Evolutionary conservation across 345 rosid species (phyloP).

Genomic region (Conringia planisiliqua): DNA sequence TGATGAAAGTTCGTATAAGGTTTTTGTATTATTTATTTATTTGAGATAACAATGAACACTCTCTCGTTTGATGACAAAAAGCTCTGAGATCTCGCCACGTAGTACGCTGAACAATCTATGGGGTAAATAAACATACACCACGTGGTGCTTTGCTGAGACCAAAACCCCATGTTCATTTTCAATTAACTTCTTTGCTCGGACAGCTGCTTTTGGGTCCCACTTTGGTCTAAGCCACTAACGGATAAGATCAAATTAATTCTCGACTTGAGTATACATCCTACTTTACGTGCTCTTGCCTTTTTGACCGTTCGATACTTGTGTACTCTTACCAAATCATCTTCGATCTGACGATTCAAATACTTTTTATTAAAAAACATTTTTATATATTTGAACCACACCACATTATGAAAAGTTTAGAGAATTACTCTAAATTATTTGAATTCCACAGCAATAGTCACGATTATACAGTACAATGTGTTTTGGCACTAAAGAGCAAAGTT

Average conservation of each 20-base stretch:
- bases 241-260: slow-evolving; percentile 27
- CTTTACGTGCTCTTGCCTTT: slow-evolving; percentile 1
- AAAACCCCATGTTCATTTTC: slow-evolving; percentile 2
- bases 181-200: background rate
- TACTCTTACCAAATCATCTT: background rate
- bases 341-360: background rate
- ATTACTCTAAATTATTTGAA: background rate
- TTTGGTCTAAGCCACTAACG: slow-evolving; percentile 22
- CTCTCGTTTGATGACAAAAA: background rate
- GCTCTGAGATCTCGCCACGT: slow-evolving; percentile 24
- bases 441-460: background rate
- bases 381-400: too few species aligned
- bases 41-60: background rate
- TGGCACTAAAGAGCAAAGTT: background rate
- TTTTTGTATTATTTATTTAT: background rate
- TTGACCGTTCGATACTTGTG: background rate
- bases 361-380: background rate
- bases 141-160: slow-evolving; percentile 17
- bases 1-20: background rate
- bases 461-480: background rate
- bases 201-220: slow-evolving; percentile 25
- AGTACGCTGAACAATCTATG: background rate
- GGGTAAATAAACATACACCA: slow-evolving; percentile 1
- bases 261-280: background rate
- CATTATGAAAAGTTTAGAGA: background rate